Percentiles rank a stretch among this genome's conserved stretches.
These are phyloP conservation scores for Suillus decipiens DNA, from an alignment of 768 basidiomycete genomes.

Conservation along the genomic window DNA sequence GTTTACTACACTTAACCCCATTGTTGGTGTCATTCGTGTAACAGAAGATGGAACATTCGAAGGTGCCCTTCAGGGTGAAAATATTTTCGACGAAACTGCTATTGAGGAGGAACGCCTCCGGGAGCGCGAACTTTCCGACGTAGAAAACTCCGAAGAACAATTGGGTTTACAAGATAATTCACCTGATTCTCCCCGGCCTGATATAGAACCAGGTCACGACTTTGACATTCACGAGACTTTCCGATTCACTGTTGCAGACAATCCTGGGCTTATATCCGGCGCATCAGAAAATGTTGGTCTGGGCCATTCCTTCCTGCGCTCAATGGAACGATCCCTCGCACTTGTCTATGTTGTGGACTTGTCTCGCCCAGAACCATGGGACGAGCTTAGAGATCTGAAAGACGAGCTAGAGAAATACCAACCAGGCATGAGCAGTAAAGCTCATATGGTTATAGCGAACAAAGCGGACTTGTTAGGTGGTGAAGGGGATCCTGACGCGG, in stretches of 20 bases:
- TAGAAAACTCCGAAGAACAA: neutral
- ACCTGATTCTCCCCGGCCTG: conserved; percentile 24
- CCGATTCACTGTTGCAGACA: conserved; percentile 96
- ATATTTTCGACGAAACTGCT: conserved; percentile 67
- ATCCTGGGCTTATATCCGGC: conserved; percentile 86
- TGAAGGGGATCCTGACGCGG: conserved; percentile 43
- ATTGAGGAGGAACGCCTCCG: conserved; percentile 49
- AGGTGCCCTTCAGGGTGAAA: conserved; percentile 50
- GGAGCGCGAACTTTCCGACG: conserved; percentile 46
- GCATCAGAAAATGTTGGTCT: conserved; percentile 91
- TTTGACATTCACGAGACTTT: conserved; percentile 72
- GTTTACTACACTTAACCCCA: conserved; percentile 94
- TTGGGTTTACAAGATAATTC: conserved; percentile 16
- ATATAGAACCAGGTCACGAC: conserved; percentile 39
- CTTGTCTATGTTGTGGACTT: conserved; percentile 94
- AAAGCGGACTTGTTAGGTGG: conserved; percentile 86
- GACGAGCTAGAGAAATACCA: conserved; percentile 87
- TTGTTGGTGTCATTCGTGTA: conserved; percentile 87
- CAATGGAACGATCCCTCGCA: conserved; percentile 89
- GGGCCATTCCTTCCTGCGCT: conserved; percentile 90
- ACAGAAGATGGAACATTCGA: conserved; percentile 77
- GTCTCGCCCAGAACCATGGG: conserved; percentile 69
- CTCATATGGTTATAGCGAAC: conserved; percentile 86
- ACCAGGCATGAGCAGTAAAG: conserved; percentile 73
- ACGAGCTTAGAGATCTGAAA: conserved; percentile 69